Conservation (phyloP, 2,329 filamentous ascomycete species). For the Aspergillus cejpii region DNA sequence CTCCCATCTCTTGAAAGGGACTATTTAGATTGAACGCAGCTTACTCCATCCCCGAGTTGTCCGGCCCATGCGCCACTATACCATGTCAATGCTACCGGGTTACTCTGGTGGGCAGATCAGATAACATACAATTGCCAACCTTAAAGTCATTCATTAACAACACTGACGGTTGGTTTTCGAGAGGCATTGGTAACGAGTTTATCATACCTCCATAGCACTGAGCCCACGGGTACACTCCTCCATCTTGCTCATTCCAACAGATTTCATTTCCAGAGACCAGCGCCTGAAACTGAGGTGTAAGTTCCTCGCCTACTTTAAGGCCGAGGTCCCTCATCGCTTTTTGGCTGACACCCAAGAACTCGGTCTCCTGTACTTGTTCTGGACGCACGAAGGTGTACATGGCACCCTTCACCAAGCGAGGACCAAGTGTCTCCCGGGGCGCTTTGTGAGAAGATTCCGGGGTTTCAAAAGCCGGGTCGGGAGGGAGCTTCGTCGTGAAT, state of each 20-base stretch:
- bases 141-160: slow-evolving; percentile 20
- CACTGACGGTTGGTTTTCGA: not conserved
- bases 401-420: slow-evolving; percentile 76
- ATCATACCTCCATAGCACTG: slow-evolving; percentile 84
- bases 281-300: slow-evolving; percentile 66
- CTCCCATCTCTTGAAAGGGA: not conserved
- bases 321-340: slow-evolving; percentile 76
- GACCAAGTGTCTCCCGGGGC: slow-evolving; percentile 66
- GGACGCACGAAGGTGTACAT: slow-evolving; percentile 88
- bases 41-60: slow-evolving; percentile 78
- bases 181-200: slow-evolving; percentile 40
- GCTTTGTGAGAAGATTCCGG: slow-evolving; percentile 75
- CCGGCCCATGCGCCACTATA: slow-evolving; percentile 77
- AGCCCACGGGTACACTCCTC: slow-evolving; percentile 93
- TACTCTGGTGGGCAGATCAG: not conserved
- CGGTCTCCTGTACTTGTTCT: slow-evolving; percentile 61
- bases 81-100: slow-evolving; percentile 35
- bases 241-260: slow-evolving; percentile 63
- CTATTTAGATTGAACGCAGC: slow-evolving; percentile 8
- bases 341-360: slow-evolving; percentile 73
- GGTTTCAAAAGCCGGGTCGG: slow-evolving; percentile 72
- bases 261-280: slow-evolving; percentile 77
- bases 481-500: slow-evolving; percentile 61
- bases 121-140: slow-evolving; percentile 46
- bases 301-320: slow-evolving; percentile 60